Percentiles rank a stretch among this genome's conserved stretches.
These are phyloP conservation scores for Neonectria neomacrospora DNA, from an alignment of 2,329 filamentous ascomycete genomes.

Conservation along the genomic window DNA sequence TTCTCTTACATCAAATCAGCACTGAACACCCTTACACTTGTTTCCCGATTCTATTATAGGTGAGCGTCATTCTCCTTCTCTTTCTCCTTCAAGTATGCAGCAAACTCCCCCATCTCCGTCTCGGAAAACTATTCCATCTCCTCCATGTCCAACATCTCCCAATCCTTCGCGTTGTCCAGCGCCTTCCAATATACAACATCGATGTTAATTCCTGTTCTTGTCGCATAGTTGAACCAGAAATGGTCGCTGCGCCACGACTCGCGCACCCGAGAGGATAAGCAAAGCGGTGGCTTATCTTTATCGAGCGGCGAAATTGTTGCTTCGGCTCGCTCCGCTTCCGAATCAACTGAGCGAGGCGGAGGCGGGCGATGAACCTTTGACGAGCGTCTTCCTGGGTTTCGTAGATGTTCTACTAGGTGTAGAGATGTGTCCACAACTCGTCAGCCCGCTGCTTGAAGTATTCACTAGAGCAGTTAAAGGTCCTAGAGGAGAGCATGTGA, in stretches of 20 bases:
- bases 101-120: slow-evolving; percentile 13
- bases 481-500: neutral
- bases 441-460: neutral
- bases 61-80: too few relatives aligned
- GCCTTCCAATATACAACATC: slow-evolving; percentile 50
- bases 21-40: too few relatives aligned
- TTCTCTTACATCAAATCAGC: too few relatives aligned
- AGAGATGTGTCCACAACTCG: neutral
- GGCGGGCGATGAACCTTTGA: neutral
- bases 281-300: neutral
- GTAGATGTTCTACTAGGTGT: neutral
- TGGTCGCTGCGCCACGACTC: slow-evolving; percentile 48
- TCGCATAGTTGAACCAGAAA: slow-evolving; percentile 52
- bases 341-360: neutral
- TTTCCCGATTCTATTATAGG: too few relatives aligned
- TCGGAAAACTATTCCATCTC: slow-evolving; percentile 41
- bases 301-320: slow-evolving; percentile 2
- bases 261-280: slow-evolving; percentile 42
- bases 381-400: neutral
- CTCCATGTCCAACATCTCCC: slow-evolving; percentile 21
- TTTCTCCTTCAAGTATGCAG: slow-evolving; percentile 12
- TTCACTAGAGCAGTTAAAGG: neutral
- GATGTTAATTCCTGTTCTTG: slow-evolving; percentile 50
- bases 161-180: slow-evolving; percentile 40
- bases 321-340: neutral